phyloP scores from a whole-genome alignment of 495 filamentous ascomycete genomes.

The Copromyces sp. region DNA sequence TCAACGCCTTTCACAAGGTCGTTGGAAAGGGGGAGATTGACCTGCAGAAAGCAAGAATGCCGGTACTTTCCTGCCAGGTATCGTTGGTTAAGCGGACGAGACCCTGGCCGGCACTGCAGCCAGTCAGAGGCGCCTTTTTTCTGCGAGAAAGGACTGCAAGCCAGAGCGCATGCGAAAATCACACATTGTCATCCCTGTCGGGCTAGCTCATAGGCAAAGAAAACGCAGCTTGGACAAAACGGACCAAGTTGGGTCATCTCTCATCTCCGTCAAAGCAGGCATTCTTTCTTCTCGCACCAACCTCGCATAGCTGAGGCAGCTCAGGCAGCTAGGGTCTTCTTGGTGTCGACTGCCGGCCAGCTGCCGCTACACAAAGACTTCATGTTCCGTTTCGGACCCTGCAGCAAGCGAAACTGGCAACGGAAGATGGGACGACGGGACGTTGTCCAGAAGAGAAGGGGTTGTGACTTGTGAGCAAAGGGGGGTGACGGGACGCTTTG shows the following conservation, averaged over 20 bases:
- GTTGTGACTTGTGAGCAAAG: slow-evolving; percentile 7
- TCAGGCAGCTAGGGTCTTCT: neutral
- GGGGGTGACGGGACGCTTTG: neutral
- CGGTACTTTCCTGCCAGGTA: neutral
- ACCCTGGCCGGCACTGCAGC: neutral
- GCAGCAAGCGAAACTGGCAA: neutral
- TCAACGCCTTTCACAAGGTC: neutral
- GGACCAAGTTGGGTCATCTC: neutral
- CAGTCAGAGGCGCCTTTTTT: neutral
- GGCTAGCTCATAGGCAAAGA: neutral
- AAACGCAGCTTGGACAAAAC: neutral
- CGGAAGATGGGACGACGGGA: neutral
- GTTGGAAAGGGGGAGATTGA: neutral
- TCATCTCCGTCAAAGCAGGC: neutral
- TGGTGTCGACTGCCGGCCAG: neutral
- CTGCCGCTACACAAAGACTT: neutral
- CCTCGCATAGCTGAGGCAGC: neutral
- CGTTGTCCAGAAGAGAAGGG: slow-evolving; percentile 2
- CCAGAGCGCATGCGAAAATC: neutral
- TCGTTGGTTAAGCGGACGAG: neutral
- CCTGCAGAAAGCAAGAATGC: neutral
- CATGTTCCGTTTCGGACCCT: neutral
- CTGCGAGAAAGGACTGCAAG: neutral
- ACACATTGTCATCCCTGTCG: neutral
- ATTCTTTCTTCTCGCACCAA: neutral